A percentile compares a stretch with the other conserved stretches of the same genome.
Conservation (phyloP, 2,329 filamentous ascomycete species). For the Microsporum ferrugineum region DNA sequence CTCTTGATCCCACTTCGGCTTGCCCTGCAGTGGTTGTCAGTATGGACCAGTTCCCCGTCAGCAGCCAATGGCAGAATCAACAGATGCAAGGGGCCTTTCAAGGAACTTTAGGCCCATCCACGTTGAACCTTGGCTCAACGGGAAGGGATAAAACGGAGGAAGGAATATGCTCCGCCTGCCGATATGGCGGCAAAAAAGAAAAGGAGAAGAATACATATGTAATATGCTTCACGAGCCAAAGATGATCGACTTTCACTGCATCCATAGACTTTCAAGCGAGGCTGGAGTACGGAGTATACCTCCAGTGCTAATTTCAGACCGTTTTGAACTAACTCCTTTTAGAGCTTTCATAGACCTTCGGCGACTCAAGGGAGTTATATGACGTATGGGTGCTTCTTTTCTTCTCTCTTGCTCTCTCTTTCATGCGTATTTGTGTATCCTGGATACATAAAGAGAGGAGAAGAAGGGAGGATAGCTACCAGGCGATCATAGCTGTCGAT, state of each 20-base stretch:
- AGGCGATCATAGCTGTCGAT: not conserved
- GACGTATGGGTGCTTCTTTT: not conserved
- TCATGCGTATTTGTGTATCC: not conserved
- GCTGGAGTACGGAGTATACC: not conserved
- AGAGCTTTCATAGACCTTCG: not conserved
- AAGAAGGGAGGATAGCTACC: not conserved
- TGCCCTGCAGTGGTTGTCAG: not conserved
- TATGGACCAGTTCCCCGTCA: not conserved
- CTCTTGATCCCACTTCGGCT: conserved; percentile 1
- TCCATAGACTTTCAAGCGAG: not conserved
- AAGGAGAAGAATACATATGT: not conserved
- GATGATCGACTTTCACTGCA: not conserved
- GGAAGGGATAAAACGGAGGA: not conserved
- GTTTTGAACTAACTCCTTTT: not conserved
- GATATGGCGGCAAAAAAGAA: not conserved
- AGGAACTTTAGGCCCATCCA: not conserved
- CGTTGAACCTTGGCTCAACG: not conserved
- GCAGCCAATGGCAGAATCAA: not conserved
- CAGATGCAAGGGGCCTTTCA: conserved; percentile 1
- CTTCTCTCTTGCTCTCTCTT: not conserved
- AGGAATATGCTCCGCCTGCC: not conserved
- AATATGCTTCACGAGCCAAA: not conserved
- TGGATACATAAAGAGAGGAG: not conserved
- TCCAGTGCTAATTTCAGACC: not conserved
- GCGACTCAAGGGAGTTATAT: not conserved